Conservation (phyloP, 495 filamentous ascomycete genomes). For the Lepraria neglecta region DNA sequence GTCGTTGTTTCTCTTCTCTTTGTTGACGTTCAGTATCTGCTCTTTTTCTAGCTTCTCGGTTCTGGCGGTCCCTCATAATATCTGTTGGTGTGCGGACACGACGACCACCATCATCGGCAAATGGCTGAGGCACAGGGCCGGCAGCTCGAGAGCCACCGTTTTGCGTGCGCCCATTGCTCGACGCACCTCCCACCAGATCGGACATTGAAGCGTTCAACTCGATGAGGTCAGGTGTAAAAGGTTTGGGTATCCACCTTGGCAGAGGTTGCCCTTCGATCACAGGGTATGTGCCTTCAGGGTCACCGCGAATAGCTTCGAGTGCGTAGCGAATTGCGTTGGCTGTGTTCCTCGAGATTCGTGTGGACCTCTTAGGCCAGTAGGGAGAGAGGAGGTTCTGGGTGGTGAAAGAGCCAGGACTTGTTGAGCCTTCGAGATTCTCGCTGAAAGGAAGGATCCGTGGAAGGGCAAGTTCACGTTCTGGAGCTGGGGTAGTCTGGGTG, state of each 20-base stretch:
- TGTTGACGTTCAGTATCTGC: slow-evolving; percentile 43
- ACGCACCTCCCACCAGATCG: slow-evolving; percentile 59
- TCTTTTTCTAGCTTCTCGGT: slow-evolving; percentile 59
- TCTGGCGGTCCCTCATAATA: slow-evolving; percentile 67
- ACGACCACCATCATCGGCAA: slow-evolving; percentile 36
- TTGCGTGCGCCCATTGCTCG: slow-evolving; percentile 41
- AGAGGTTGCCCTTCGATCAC: slow-evolving; percentile 18
- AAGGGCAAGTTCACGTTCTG: slow-evolving; percentile 15
- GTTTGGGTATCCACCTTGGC: slow-evolving; percentile 52
- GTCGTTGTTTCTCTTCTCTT: slow-evolving; percentile 43
- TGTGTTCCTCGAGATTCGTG: slow-evolving; percentile 56
- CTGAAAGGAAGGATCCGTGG: slow-evolving; percentile 29
- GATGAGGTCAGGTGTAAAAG: slow-evolving; percentile 74
- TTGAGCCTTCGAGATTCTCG: slow-evolving; percentile 30
- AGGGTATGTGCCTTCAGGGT: slow-evolving; percentile 22
- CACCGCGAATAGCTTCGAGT: slow-evolving; percentile 71
- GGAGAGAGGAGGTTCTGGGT: slow-evolving; percentile 31
- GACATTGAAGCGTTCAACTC: slow-evolving; percentile 96
- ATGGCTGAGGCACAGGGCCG: slow-evolving; percentile 34
- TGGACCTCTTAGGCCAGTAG: slow-evolving; percentile 49
- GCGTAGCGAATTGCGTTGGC: slow-evolving; percentile 81
- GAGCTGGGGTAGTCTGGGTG: slow-evolving; percentile 25
- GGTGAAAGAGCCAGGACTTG: slow-evolving; percentile 26
- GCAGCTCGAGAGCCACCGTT: slow-evolving; percentile 47
- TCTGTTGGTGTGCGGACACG: slow-evolving; percentile 54